These are phyloP conservation scores for Fusarium mangiferae DNA, from an alignment of 2,329 filamentous ascomycete species.

Conservation along the genomic window DNA sequence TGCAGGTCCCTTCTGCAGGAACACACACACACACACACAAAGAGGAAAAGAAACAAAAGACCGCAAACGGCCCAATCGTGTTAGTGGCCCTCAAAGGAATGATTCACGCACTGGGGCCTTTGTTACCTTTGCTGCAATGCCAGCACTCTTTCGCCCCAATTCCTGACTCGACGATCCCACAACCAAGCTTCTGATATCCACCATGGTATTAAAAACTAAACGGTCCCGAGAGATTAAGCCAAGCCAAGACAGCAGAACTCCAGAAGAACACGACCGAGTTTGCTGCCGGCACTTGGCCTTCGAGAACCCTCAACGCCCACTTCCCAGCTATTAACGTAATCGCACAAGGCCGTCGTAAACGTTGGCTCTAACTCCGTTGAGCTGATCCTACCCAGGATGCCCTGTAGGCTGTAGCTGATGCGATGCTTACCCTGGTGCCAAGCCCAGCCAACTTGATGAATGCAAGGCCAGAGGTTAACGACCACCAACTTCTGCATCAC, in stretches of 20 bases:
- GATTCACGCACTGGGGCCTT: not conserved
- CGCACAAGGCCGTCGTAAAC: slow-evolving; percentile 9
- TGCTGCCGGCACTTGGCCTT: slow-evolving; percentile 21
- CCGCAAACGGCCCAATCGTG: slow-evolving; percentile 26
- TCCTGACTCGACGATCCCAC: slow-evolving; percentile 31
- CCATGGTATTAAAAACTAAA: slow-evolving; percentile 18
- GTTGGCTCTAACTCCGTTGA: not conserved
- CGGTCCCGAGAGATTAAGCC: slow-evolving; percentile 24
- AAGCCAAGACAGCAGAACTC: slow-evolving; percentile 9
- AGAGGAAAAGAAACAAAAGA: slow-evolving; percentile 20
- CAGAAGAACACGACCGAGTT: slow-evolving; percentile 1
- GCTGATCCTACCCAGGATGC: slow-evolving; percentile 14
- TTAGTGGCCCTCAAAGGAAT: slow-evolving; percentile 2
- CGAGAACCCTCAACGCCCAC: slow-evolving; percentile 14
- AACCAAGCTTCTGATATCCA: slow-evolving; percentile 12
- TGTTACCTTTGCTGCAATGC: slow-evolving; percentile 1
- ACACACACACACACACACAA: slow-evolving; percentile 21
- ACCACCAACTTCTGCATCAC: not conserved
- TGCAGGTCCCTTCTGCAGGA: slow-evolving; percentile 37
- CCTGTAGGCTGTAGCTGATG: slow-evolving; percentile 4
- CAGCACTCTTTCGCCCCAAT: not conserved
- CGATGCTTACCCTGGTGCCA: slow-evolving; percentile 8
- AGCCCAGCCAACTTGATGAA: slow-evolving; percentile 22
- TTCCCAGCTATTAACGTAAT: not conserved
- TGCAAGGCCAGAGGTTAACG: slow-evolving; percentile 16